phyloP scores from a whole-genome alignment of 495 filamentous ascomycete species.

The Neurospora sp. region DNA sequence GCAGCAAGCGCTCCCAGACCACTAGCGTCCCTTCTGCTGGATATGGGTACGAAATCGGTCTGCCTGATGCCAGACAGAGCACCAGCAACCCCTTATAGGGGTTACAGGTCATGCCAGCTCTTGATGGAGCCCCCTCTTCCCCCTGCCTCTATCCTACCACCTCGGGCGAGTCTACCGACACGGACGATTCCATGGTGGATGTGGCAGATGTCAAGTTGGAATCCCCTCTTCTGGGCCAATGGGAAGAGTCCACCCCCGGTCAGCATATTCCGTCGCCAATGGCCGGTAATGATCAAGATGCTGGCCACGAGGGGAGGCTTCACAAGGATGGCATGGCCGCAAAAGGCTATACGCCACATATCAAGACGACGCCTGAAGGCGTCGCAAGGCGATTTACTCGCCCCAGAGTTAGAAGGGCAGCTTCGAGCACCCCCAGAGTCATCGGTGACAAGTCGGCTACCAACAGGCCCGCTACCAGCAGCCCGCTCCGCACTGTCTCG shows the following conservation, averaged over 20 bases:
- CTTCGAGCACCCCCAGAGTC: neutral
- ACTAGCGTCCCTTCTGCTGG: slow-evolving; percentile 25
- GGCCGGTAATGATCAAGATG: slow-evolving; percentile 19
- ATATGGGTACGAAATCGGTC: slow-evolving; percentile 13
- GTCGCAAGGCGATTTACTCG: slow-evolving; percentile 19
- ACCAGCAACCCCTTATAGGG: slow-evolving; percentile 38
- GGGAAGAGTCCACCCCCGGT: slow-evolving; percentile 41
- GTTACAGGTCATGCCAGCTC: slow-evolving; percentile 44
- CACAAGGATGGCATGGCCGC: slow-evolving; percentile 42
- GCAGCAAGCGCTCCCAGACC: slow-evolving; percentile 29
- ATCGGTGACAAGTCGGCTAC: slow-evolving; percentile 8
- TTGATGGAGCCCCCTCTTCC: slow-evolving; percentile 22
- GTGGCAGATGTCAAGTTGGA: slow-evolving; percentile 9
- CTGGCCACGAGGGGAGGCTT: slow-evolving; percentile 19
- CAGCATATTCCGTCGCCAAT: slow-evolving; percentile 27
- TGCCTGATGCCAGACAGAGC: slow-evolving; percentile 21
- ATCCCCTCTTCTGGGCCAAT: slow-evolving; percentile 11
- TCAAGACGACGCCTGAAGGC: slow-evolving; percentile 9
- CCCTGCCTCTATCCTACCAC: slow-evolving; percentile 8
- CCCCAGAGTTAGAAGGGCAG: slow-evolving; percentile 16
- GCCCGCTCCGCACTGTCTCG: slow-evolving; percentile 22
- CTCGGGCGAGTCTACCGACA: slow-evolving; percentile 9
- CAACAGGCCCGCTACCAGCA: neutral
- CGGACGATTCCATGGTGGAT: slow-evolving; percentile 5
- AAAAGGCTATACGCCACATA: slow-evolving; percentile 30